Conservation (phyloP, 148 eudicot genomes). For the Rhododendron simsii region DNA sequence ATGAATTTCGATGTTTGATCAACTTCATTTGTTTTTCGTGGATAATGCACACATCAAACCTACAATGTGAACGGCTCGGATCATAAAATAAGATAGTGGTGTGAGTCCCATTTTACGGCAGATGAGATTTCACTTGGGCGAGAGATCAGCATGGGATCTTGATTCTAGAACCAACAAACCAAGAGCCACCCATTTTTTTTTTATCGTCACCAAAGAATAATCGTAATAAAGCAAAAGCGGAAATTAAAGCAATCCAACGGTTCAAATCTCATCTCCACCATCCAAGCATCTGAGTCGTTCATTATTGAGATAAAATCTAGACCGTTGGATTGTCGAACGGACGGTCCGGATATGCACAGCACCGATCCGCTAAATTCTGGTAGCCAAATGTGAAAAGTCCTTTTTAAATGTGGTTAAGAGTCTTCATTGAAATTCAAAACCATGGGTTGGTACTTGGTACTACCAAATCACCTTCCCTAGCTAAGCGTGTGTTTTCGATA, state of each 20-base stretch:
- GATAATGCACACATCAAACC: too few species aligned
- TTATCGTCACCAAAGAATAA: too few species aligned
- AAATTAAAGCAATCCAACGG: too few species aligned
- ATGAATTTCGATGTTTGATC: too few species aligned
- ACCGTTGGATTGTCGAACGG: too few species aligned
- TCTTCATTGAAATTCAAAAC: conserved; percentile 2
- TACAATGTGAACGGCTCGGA: background rate
- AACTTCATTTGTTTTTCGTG: too few species aligned
- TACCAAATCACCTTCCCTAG: background rate
- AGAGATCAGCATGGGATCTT: background rate
- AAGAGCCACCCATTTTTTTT: background rate
- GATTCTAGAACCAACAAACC: background rate
- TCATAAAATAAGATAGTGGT: background rate
- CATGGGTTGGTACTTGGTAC: background rate
- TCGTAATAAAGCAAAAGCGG: too few species aligned
- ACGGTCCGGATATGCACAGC: too few species aligned
- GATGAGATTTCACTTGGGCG: background rate
- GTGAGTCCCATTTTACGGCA: background rate
- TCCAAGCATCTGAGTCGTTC: too few species aligned
- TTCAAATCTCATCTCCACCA: too few species aligned
- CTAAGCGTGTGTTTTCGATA: background rate
- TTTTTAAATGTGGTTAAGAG: background rate
- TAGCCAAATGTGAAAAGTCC: conserved; percentile 3
- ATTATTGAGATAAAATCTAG: too few species aligned
- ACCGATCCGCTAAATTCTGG: background rate